A percentile compares a stretch with the other conserved stretches of the same genome.
These are phyloP conservation scores for Diospyros kaki DNA, from an alignment of 148 eudicot genomes.

Conservation along the genomic window DNA sequence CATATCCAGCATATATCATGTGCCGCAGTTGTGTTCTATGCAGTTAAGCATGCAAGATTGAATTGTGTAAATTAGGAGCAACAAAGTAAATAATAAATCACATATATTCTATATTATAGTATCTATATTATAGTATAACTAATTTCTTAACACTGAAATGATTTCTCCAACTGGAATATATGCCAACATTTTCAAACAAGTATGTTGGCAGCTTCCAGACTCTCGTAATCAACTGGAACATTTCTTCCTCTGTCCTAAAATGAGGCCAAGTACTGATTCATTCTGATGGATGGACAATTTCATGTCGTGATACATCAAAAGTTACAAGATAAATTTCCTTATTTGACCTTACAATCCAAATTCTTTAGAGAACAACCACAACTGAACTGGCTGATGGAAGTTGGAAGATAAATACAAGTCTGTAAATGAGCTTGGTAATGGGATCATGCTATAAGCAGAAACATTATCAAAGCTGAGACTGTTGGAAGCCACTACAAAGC, in stretches of 20 bases:
- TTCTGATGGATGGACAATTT: neutral
- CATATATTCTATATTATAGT: neutral
- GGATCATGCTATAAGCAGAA: slow-evolving; percentile 2
- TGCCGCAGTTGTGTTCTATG: too few relatives aligned
- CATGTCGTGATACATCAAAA: neutral
- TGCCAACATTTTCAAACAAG: neutral
- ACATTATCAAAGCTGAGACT: slow-evolving; percentile 1
- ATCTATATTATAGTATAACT: neutral
- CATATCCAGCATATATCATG: too few relatives aligned
- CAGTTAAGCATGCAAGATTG: too few relatives aligned
- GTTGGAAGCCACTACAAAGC: neutral
- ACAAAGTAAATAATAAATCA: neutral
- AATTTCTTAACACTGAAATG: neutral
- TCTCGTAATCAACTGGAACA: neutral
- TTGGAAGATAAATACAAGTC: neutral
- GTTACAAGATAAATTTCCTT: neutral
- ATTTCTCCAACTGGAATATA: neutral
- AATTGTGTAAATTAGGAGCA: too few relatives aligned
- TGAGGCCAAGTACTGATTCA: neutral
- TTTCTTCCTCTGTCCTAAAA: neutral
- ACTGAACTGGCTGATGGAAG: neutral
- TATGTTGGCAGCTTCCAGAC: neutral
- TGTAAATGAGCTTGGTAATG: neutral
- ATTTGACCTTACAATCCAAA: neutral
- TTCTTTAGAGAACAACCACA: neutral